phyloP scores from a whole-genome alignment of 768 basidiomycete genomes.

The Dacryopinax spathularia region DNA sequence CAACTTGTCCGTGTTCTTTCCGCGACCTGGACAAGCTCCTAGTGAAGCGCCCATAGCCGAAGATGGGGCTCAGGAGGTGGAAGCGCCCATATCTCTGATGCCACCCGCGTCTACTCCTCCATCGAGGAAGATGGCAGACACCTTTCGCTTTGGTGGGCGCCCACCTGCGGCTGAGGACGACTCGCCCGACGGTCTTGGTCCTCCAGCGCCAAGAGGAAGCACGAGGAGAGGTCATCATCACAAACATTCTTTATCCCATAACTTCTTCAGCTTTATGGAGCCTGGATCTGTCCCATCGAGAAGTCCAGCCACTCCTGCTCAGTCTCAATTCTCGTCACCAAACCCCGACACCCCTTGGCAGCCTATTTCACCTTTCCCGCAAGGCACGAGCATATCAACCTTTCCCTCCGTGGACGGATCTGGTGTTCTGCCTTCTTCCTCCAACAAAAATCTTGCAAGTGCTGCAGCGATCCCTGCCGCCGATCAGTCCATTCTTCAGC shows the following conservation, averaged over 20 bases:
- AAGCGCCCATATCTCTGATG: slow-evolving; percentile 34
- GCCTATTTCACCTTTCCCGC: slow-evolving; percentile 35
- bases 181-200: background rate
- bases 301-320: slow-evolving; percentile 24
- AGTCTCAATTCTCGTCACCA: slow-evolving; percentile 25
- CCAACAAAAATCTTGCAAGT: background rate
- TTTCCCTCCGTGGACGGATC: background rate
- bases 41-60: slow-evolving; percentile 51
- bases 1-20: slow-evolving; percentile 85
- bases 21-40: slow-evolving; percentile 48
- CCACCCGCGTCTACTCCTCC: slow-evolving; percentile 33
- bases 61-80: slow-evolving; percentile 44
- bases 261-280: slow-evolving; percentile 91
- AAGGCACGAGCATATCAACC: background rate
- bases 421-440: background rate
- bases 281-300: slow-evolving; percentile 33
- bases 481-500: background rate
- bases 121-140: slow-evolving; percentile 37
- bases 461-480: background rate
- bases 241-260: slow-evolving; percentile 86
- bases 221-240: slow-evolving; percentile 69
- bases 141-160: slow-evolving; percentile 52
- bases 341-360: slow-evolving; percentile 54
- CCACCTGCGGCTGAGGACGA: slow-evolving; percentile 27
- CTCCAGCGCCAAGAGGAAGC: slow-evolving; percentile 15